Conservation (phyloP, 2,329 filamentous ascomycete genomes). For the Ophiosphaerella korrae region DNA sequence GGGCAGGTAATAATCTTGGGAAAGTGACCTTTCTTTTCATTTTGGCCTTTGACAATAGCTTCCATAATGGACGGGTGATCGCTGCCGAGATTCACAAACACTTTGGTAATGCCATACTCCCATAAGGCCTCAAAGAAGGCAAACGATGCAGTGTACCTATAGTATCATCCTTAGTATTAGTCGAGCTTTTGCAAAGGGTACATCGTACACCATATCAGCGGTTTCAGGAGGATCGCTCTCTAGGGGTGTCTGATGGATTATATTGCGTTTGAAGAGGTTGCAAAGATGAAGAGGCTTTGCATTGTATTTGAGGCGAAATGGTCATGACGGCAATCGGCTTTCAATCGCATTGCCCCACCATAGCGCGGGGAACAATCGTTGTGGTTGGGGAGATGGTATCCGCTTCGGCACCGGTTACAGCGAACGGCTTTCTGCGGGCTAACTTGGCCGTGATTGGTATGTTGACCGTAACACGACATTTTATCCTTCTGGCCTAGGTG, state of each 20-base stretch:
- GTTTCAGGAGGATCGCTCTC: not conserved
- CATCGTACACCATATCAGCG: constrained; percentile 26
- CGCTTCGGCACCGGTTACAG: constrained; percentile 1
- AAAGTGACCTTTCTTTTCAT: constrained; percentile 67
- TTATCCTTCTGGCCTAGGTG: too few relatives aligned
- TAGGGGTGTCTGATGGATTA: not conserved
- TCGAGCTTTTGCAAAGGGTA: not conserved
- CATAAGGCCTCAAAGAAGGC: constrained; percentile 83
- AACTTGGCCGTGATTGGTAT: not conserved
- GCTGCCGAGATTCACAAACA: constrained; percentile 71
- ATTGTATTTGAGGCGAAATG: not conserved
- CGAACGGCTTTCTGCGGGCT: not conserved
- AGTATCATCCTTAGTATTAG: not conserved
- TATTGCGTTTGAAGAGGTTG: not conserved
- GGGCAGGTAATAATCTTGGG: constrained; percentile 79
- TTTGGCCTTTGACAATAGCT: constrained; percentile 77
- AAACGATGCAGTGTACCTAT: constrained; percentile 74
- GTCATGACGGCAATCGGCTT: constrained; percentile 5
- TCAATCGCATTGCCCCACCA: constrained; percentile 17
- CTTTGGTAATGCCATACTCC: constrained; percentile 58
- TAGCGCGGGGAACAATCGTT: constrained; percentile 16
- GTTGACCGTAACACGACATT: too few relatives aligned
- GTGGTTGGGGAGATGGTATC: constrained; percentile 7
- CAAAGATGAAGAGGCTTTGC: not conserved
- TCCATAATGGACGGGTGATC: constrained; percentile 80